Percentiles rank a stretch among this genome's conserved stretches.
Conservation (phyloP, 75 land plant species). For the Selaginella tamariscina region DNA sequence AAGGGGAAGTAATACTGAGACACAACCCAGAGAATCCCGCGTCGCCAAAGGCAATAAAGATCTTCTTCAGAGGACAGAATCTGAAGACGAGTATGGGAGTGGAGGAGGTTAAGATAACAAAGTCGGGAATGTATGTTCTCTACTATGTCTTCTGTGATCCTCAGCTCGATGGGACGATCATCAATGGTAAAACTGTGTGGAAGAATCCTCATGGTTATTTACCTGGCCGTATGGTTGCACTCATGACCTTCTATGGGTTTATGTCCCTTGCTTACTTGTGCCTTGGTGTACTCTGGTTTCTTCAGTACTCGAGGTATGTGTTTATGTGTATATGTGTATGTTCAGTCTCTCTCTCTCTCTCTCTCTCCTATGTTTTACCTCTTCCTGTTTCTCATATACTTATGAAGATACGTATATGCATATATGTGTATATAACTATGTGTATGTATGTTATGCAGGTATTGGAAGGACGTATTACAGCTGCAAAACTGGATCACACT, state of each 20-base stretch:
- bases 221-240: background rate
- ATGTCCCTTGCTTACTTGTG: conserved; percentile 6
- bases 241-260: conserved; percentile 6
- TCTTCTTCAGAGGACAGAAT: background rate
- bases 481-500: conserved; percentile 10
- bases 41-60: background rate
- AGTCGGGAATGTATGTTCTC: conserved; percentile 9
- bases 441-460: no score
- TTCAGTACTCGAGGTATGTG: background rate
- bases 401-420: no score
- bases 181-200: conserved; percentile 2
- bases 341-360: no score
- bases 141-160: conserved; percentile 10
- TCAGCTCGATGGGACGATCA: background rate
- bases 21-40: background rate
- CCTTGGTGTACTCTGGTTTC: conserved; percentile 3
- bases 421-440: no score
- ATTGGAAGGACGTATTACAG: background rate
- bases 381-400: no score
- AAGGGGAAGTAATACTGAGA: background rate
- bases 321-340: no score
- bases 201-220: conserved; percentile 5
- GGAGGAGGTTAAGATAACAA: conserved; percentile 5
- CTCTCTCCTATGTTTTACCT: no score
- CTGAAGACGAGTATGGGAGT: background rate